Evolutionary conservation across 306 rosid species (phyloP).

Genomic region (Urtica urens): DNA sequence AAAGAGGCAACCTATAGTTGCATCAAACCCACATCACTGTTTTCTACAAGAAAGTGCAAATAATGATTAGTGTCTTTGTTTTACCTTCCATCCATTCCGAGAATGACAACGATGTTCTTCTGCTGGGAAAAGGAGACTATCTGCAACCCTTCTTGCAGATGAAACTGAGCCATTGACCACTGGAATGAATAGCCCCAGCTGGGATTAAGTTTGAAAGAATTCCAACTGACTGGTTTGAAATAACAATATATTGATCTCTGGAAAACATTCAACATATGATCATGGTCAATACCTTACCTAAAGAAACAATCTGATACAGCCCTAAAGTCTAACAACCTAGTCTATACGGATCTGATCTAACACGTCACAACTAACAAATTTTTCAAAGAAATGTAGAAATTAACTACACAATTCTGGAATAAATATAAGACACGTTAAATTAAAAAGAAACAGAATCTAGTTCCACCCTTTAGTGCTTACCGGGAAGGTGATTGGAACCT

Average conservation of each 20-base stretch:
- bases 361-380: too few species aligned
- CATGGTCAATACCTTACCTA: too few species aligned
- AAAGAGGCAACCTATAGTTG: too few species aligned
- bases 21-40: too few species aligned
- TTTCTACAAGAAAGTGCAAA: too few species aligned
- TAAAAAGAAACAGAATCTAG: constrained; percentile 2
- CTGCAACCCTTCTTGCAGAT: constrained; percentile 45
- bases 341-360: too few species aligned
- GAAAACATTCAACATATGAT: constrained; percentile 15
- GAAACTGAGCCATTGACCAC: constrained; percentile 76
- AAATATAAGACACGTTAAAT: too few species aligned
- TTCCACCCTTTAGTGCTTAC: constrained; percentile 31
- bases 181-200: constrained; percentile 56
- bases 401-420: too few species aligned
- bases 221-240: constrained; percentile 56
- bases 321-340: too few species aligned
- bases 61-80: too few species aligned
- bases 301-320: too few species aligned
- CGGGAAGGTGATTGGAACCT: constrained; percentile 47
- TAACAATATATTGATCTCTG: constrained; percentile 56
- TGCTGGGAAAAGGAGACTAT: constrained; percentile 71
- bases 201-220: constrained; percentile 81
- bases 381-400: too few species aligned
- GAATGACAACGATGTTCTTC: constrained; percentile 53
- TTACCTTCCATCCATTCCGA: constrained; percentile 95